Evolutionary conservation across 768 basidiomycete genomes (phyloP), one percentile per base, ranked within the genome.

Genomic region (Serpula lacrymans): DNA sequence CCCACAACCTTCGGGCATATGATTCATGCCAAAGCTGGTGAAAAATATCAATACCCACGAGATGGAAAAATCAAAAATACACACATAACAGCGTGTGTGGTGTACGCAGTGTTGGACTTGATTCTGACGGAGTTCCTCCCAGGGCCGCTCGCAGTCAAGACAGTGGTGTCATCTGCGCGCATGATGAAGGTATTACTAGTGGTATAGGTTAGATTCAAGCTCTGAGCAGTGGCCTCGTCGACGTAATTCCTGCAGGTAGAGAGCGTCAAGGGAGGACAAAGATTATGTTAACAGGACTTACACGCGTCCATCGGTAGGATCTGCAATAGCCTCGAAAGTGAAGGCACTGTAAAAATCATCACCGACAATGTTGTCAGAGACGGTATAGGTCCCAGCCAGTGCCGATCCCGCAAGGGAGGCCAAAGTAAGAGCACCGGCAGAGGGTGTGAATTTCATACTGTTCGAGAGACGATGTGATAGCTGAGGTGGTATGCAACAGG

Each of bases 291-390:
- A 31, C 21, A 31, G 32, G 13, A 52, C 75, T 50, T 57, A 82
- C 82, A 86, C 83, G 12, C 63, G 48, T n/a, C 67, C 68, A 12
- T 50, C 2, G 14, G 68, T 68, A 5, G 68, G 67, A 41, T 68
- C 67, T 1, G 57, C 20, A 32, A 64, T 58, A 16, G 56, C 56
- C 24, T 67, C 53, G 28, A 58, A 66, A 38, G 29, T 49, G 52
- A 68, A 68, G 16, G 51, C 46, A 33, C 22, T 27, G 24, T 62
- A 54, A 46, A 69, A 68, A 22, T 28, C 42, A 5, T 55, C 29
- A 7, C 68, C 67, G 22, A 55, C 43, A 20, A 64, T 52, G 1
- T 20, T 35, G 17, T 68, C 58, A 2, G 42, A 46, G 24, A 63
- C 48, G 12, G 13, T 37, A 41, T 67, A 68, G 9, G 32, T 46